Evolutionary conservation across 2,329 filamentous ascomycete genomes (phyloP).

Genomic region (Alternaria viburni): DNA sequence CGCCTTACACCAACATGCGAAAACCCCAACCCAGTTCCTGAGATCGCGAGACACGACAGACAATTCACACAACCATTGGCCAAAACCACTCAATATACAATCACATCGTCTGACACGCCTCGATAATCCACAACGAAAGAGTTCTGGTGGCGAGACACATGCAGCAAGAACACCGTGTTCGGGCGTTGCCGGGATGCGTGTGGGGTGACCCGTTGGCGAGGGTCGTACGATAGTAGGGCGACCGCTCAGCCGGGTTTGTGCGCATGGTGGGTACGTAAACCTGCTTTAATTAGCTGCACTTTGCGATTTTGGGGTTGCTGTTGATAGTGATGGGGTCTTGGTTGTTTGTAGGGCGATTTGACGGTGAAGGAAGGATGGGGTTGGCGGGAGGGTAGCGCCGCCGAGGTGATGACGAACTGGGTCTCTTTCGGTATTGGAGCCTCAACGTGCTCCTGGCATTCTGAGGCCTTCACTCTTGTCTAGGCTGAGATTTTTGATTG

Average conservation of each 20-base stretch:
- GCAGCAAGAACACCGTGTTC: neutral
- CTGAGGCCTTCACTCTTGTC: neutral
- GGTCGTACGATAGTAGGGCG: slow-evolving; percentile 8
- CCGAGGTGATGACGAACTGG: neutral
- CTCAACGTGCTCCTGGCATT: neutral
- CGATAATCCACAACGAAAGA: neutral
- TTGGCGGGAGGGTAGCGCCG: neutral
- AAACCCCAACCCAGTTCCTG: neutral
- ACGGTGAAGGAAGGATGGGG: neutral
- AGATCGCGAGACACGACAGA: neutral
- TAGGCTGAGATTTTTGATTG: too few relatives aligned
- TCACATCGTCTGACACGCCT: neutral
- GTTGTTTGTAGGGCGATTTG: neutral
- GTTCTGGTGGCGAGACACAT: slow-evolving; percentile 6
- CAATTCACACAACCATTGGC: neutral
- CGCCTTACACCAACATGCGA: neutral
- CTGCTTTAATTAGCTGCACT: neutral
- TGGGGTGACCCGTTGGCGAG: slow-evolving; percentile 5
- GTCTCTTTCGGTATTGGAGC: neutral
- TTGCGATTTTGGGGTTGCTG: neutral
- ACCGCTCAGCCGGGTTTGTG: neutral
- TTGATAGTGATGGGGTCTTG: neutral
- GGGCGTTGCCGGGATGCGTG: slow-evolving; percentile 4
- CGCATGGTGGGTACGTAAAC: neutral
- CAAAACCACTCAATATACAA: neutral